phyloP scores from a whole-genome alignment of 129 eudicot genomes.

The Lactuca saligna region DNA sequence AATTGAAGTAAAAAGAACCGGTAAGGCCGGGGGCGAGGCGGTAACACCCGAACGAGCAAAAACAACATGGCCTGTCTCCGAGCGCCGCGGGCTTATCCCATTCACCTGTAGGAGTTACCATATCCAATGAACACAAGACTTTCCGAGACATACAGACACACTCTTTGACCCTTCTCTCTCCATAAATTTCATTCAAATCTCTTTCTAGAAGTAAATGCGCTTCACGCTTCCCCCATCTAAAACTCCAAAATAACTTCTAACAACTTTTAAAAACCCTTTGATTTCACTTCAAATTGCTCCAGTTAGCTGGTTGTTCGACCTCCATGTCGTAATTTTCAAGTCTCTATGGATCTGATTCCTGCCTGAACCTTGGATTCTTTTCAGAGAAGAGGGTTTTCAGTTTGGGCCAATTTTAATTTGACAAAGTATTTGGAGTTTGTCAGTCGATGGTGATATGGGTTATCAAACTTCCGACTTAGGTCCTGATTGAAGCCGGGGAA shows the following conservation, averaged over 20 bases:
- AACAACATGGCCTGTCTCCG: background rate
- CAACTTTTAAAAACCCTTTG: background rate
- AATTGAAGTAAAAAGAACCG: background rate
- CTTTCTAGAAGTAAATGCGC: slow-evolving; percentile 20
- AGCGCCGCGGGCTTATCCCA: background rate
- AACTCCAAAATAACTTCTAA: slow-evolving; percentile 2
- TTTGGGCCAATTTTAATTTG: background rate
- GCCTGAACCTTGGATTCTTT: slow-evolving; percentile 8
- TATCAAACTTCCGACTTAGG: slow-evolving; percentile 25
- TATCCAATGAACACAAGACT: slow-evolving; percentile 23
- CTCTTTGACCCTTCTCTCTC: slow-evolving; percentile 32
- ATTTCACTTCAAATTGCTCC: slow-evolving; percentile 5
- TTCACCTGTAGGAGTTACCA: slow-evolving; percentile 38
- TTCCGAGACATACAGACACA: slow-evolving; percentile 14
- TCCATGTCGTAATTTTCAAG: background rate
- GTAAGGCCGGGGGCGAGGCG: background rate
- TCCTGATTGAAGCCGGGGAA: slow-evolving; percentile 41
- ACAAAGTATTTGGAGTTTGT: background rate
- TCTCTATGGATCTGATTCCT: slow-evolving; percentile 7
- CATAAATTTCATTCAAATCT: slow-evolving; percentile 17
- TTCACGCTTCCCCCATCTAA: slow-evolving; percentile 18
- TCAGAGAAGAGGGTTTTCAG: slow-evolving; percentile 5
- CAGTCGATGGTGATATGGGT: background rate
- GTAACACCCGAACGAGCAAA: background rate
- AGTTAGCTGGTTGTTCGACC: slow-evolving; percentile 6